Conservation (phyloP, 2,329 filamentous ascomycete species). For the Colletotrichum viniferum region DNA sequence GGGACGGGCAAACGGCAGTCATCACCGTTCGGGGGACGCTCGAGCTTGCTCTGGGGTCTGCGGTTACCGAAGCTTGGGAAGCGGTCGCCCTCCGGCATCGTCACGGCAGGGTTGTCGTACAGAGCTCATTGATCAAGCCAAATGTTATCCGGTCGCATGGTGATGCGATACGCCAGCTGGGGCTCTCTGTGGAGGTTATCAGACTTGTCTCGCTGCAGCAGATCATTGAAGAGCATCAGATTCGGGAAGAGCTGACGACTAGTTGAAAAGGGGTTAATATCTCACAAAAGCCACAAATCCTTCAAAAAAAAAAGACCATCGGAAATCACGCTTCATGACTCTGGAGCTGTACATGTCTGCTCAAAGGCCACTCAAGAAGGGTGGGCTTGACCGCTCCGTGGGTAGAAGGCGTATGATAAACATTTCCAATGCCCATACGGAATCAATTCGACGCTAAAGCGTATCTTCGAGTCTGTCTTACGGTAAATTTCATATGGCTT, state of each 20-base stretch:
- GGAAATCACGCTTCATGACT: no score
- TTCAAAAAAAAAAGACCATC: no score
- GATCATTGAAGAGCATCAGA: background rate
- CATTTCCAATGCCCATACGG: no score
- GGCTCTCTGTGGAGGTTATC: constrained; percentile 23
- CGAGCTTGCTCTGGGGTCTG: constrained; percentile 19
- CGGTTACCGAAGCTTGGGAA: constrained; percentile 28
- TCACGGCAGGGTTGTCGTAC: constrained; percentile 17
- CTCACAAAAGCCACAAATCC: no score
- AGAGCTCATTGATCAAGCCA: constrained; percentile 22
- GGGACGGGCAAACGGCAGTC: constrained; percentile 21
- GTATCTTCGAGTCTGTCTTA: no score
- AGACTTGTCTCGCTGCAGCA: background rate
- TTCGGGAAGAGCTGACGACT: background rate
- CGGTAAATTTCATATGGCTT: no score
- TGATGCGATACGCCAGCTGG: constrained; percentile 28
- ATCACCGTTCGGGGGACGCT: constrained; percentile 29
- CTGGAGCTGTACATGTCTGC: no score
- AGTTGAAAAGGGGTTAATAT: background rate
- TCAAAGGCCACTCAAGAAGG: no score
- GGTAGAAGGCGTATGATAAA: no score
- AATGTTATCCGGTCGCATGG: constrained; percentile 22
- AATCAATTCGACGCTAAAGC: no score
- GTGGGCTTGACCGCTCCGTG: no score
- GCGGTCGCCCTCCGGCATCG: constrained; percentile 24